A percentile compares a stretch with the other conserved stretches of the same genome.
Evolutionary conservation across 2,329 filamentous ascomycete species (phyloP).

Genomic region (Epichloe typhina): DNA sequence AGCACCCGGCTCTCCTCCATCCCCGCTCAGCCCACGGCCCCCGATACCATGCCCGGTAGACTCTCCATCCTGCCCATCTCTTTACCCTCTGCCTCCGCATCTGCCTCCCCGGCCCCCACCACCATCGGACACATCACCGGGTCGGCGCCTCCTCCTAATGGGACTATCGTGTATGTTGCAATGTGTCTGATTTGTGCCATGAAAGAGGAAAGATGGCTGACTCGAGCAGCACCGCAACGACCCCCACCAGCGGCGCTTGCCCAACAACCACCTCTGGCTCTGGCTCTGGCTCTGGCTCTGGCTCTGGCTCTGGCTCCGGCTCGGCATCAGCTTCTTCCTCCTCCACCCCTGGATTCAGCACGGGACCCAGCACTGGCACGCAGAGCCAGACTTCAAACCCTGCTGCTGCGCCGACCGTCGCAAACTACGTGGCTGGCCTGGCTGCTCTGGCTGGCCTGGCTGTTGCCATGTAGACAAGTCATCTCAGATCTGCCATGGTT

Average conservation of each 20-base stretch:
- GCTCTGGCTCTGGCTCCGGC: background rate
- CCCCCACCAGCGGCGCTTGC: background rate
- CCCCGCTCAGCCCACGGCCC: constrained; percentile 2
- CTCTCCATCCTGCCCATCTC: constrained; percentile 3
- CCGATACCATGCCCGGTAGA: background rate
- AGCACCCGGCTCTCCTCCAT: constrained; percentile 5
- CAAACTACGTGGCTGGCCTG: constrained; percentile 9
- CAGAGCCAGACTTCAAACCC: constrained; percentile 10
- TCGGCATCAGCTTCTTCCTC: background rate
- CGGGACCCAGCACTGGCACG: background rate
- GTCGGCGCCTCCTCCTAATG: background rate
- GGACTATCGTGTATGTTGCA: background rate
- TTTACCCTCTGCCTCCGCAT: background rate
- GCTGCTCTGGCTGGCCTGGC: constrained; percentile 12
- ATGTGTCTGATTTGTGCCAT: background rate
- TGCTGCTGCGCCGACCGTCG: constrained; percentile 11
- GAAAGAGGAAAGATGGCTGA: background rate
- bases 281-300: too few species aligned
- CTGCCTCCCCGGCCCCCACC: background rate
- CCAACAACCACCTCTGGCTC: background rate
- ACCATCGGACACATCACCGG: constrained; percentile 1
- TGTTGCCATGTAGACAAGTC: constrained; percentile 4
- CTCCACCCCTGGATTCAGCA: background rate
- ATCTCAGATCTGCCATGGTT: too few species aligned
- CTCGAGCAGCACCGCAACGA: background rate